phyloP scores from a whole-genome alignment of 768 basidiomycete species.

The Lactifluus subvellereus region DNA sequence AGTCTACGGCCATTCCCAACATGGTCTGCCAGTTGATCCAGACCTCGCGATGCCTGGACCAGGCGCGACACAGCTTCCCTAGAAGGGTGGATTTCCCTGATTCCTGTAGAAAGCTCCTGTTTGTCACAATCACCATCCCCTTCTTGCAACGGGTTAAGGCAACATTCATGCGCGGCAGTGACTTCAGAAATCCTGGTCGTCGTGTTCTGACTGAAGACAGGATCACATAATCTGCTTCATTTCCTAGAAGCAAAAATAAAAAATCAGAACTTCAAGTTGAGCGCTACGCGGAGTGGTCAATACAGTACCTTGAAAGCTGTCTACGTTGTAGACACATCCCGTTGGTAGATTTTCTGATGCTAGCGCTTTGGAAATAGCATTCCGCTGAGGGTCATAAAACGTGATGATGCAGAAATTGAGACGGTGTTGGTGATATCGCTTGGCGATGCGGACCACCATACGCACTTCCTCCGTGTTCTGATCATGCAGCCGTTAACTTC shows the following conservation, averaged over 20 bases:
- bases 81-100: constrained; percentile 38
- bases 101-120: constrained; percentile 35
- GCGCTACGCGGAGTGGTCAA: too few relatives aligned
- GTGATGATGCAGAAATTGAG: constrained; percentile 44
- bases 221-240: constrained; percentile 46
- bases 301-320: constrained; percentile 12
- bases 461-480: constrained; percentile 12
- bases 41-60: constrained; percentile 25
- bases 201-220: constrained; percentile 47
- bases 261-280: not conserved
- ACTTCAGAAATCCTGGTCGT: constrained; percentile 42
- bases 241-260: constrained; percentile 32
- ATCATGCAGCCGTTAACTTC: not conserved
- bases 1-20: too few relatives aligned
- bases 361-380: constrained; percentile 36
- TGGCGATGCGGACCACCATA: constrained; percentile 12
- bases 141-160: constrained; percentile 36
- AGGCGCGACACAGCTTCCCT: constrained; percentile 32
- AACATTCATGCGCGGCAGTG: constrained; percentile 43
- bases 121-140: constrained; percentile 46
- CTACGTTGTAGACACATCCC: constrained; percentile 6
- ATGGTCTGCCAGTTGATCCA: constrained; percentile 31
- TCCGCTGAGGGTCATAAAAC: constrained; percentile 50
- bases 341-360: constrained; percentile 34
- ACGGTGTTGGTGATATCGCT: not conserved